These are phyloP conservation scores for Tetrahymena malaccensis DNA, from an alignment of 73 alveolate genomes.

Conservation along the genomic window DNA sequence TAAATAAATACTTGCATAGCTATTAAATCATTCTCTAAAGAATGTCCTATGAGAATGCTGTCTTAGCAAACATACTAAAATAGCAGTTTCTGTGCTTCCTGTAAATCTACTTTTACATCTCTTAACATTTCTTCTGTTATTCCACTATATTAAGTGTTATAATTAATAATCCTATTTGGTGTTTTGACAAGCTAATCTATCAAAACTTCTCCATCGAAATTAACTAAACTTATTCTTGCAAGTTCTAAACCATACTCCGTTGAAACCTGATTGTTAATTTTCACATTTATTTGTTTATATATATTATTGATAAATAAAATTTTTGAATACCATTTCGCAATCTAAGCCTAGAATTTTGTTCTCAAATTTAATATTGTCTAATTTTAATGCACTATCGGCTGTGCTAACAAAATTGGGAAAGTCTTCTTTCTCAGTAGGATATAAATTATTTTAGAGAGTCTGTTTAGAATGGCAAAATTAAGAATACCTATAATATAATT, in stretches of 20 bases:
- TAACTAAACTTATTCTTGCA: conserved; percentile 70
- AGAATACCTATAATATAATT: neutral
- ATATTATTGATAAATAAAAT: neutral
- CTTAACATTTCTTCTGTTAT: conserved; percentile 56
- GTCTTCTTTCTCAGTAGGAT: conserved; percentile 14
- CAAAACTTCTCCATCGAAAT: conserved; percentile 65
- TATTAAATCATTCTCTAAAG: conserved; percentile 42
- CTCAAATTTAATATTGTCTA: neutral
- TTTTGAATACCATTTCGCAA: conserved; percentile 76
- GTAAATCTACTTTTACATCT: conserved; percentile 44
- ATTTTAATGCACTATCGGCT: neutral
- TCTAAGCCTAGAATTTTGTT: conserved; percentile 56
- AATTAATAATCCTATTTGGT: conserved; percentile 51
- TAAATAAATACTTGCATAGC: conserved; percentile 7
- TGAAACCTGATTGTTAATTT: neutral
- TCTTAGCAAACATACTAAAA: conserved; percentile 4
- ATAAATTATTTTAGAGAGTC: neutral
- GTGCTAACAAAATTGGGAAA: neutral
- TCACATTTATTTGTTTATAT: no score
- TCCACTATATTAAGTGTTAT: conserved; percentile 73
- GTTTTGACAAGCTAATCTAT: conserved; percentile 61
- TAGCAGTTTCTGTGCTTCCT: conserved; percentile 38
- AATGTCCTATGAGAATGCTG: conserved; percentile 40
- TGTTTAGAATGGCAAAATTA: neutral
- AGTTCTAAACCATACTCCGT: conserved; percentile 35